phyloP scores from a whole-genome alignment of 179 eudicot genomes.

The Actinidia polygama region DNA sequence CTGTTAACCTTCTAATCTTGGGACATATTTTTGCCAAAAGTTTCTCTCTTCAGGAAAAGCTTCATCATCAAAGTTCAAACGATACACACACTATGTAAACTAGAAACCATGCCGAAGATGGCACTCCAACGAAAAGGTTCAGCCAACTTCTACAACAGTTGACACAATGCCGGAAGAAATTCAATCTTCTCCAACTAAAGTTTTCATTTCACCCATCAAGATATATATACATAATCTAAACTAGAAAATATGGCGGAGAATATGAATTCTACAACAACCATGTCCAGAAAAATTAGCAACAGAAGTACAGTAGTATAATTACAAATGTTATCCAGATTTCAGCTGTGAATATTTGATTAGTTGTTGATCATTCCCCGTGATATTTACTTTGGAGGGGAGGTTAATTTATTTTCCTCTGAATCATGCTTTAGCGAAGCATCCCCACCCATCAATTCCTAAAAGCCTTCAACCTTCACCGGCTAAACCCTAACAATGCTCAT shows the following conservation, averaged over 20 bases:
- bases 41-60: neutral
- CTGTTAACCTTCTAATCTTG: neutral
- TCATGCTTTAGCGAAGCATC: constrained; percentile 82
- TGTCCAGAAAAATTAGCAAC: neutral
- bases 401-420: constrained; percentile 71
- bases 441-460: constrained; percentile 95
- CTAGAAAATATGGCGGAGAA: neutral
- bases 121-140: neutral
- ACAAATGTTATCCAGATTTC: neutral
- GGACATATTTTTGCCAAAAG: neutral
- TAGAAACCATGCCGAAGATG: too few species aligned
- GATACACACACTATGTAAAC: neutral
- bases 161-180: neutral
- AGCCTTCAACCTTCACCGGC: constrained; percentile 97
- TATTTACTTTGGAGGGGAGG: constrained; percentile 71
- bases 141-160: neutral
- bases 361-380: neutral
- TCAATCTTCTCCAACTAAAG: neutral
- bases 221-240: neutral
- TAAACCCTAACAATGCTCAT: constrained; percentile 77
- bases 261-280: neutral
- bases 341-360: neutral
- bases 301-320: neutral
- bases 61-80: neutral
- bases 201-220: neutral